phyloP scores from a whole-genome alignment of 768 basidiomycete genomes.

The Galerina marginata region DNA sequence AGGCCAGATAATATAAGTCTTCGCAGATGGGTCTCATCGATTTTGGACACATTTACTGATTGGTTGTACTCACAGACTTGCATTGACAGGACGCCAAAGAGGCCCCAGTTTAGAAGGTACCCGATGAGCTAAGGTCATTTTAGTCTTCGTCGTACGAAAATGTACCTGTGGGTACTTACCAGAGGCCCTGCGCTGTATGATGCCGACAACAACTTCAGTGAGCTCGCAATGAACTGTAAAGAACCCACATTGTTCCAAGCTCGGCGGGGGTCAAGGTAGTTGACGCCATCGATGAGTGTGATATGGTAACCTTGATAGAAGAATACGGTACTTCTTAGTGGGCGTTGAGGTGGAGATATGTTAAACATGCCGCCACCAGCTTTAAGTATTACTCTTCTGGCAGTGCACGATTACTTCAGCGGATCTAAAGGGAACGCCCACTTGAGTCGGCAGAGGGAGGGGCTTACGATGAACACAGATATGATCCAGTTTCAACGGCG shows the following conservation, averaged over 20 bases:
- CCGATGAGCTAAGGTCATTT: constrained; percentile 17
- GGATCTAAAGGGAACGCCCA: too few species aligned
- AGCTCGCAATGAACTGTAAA: neutral
- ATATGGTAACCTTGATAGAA: too few species aligned
- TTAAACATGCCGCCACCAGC: too few species aligned
- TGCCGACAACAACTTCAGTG: neutral
- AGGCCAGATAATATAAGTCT: constrained; percentile 31
- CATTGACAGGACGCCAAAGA: constrained; percentile 24
- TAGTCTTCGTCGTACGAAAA: neutral
- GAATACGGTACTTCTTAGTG: too few species aligned
- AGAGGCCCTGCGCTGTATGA: constrained; percentile 16
- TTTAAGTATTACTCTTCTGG: too few species aligned
- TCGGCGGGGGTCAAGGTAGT: neutral
- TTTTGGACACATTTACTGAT: neutral
- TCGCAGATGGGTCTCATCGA: neutral
- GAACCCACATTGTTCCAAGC: constrained; percentile 6
- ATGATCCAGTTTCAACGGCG: too few species aligned
- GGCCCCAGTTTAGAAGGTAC: constrained; percentile 25
- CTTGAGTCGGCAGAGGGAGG: too few species aligned
- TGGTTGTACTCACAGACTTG: constrained; percentile 26
- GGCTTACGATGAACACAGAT: too few species aligned
- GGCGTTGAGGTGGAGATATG: too few species aligned
- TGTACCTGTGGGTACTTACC: neutral
- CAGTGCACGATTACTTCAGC: too few species aligned
- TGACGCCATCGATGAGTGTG: too few species aligned